A percentile compares a stretch with the other conserved stretches of the same genome.
These are phyloP conservation scores for Ottelia alismoides DNA, from an alignment of 106 monocot genomes.

Conservation along the genomic window DNA sequence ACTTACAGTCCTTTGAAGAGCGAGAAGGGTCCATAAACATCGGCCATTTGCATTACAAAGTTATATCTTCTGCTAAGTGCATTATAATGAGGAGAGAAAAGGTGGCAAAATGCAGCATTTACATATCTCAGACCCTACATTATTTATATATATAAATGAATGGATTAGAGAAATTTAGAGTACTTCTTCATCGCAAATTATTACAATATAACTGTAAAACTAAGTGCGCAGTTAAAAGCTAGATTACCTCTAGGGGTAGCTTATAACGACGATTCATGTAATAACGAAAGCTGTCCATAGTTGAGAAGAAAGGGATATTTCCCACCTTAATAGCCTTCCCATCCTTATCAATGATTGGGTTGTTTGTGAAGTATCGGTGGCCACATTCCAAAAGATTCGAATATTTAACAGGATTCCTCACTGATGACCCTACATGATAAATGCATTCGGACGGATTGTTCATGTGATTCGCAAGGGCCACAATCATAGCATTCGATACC, in stretches of 20 bases:
- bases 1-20: slow-evolving; percentile 12
- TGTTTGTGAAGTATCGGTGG: slow-evolving; percentile 27
- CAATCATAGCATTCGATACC: slow-evolving; percentile 10
- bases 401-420: slow-evolving; percentile 35
- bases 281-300: slow-evolving; percentile 15
- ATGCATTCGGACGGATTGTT: slow-evolving; percentile 5
- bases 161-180: too few relatives aligned
- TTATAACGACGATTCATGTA: slow-evolving; percentile 50
- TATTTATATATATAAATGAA: too few relatives aligned
- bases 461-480: neutral
- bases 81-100: slow-evolving; percentile 1
- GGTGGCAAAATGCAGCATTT: slow-evolving; percentile 4
- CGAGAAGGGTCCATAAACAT: slow-evolving; percentile 5
- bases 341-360: slow-evolving; percentile 39
- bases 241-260: slow-evolving; percentile 64
- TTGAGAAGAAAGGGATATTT: slow-evolving; percentile 21
- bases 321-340: slow-evolving; percentile 19
- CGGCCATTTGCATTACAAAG: slow-evolving; percentile 11
- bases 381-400: slow-evolving; percentile 15
- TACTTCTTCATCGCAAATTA: too few relatives aligned
- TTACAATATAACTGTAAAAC: too few relatives aligned
- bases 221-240: too few relatives aligned
- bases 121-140: slow-evolving; percentile 8
- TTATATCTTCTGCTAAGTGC: slow-evolving; percentile 6
- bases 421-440: slow-evolving; percentile 10